Evolutionary conservation across 2,329 filamentous ascomycete species (phyloP).

Genomic region (Sporothrix humicola): DNA sequence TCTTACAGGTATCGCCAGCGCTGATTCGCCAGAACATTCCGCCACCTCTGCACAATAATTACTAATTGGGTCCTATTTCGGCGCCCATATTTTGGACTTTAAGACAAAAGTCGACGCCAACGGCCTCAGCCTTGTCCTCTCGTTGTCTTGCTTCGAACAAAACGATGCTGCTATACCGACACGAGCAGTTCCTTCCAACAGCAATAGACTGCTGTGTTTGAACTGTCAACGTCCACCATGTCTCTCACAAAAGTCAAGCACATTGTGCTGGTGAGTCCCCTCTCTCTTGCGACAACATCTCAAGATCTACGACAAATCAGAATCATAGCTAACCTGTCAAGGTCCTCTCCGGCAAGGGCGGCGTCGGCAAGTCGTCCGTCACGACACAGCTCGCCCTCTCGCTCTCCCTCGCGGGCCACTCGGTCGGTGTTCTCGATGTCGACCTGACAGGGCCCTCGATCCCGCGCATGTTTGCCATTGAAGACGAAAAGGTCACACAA

Average conservation of each 20-base stretch:
- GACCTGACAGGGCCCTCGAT: conserved; percentile 97
- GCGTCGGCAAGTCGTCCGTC: conserved; percentile 97
- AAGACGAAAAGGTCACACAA: conserved; percentile 87
- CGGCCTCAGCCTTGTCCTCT: background rate
- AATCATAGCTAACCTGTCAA: conserved; percentile 40
- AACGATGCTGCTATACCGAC: conserved; percentile 1
- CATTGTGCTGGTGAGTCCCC: conserved; percentile 66
- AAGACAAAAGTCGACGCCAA: background rate
- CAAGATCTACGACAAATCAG: background rate
- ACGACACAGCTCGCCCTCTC: conserved; percentile 94
- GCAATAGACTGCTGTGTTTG: conserved; percentile 11
- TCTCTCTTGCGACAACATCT: background rate
- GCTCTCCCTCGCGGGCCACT: conserved; percentile 81
- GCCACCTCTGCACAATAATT: conserved; percentile 12
- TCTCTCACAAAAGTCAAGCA: conserved; percentile 74
- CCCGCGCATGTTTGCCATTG: conserved; percentile 89
- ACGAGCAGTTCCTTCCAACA: background rate
- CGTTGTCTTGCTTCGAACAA: background rate
- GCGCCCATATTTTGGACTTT: background rate
- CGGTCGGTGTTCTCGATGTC: conserved; percentile 93
- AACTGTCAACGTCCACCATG: conserved; percentile 51
- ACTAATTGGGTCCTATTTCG: conserved; percentile 27
- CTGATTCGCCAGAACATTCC: conserved; percentile 27
- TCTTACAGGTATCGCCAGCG: conserved; percentile 2
- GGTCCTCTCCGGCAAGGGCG: conserved; percentile 94